A percentile compares a stretch with the other conserved stretches of the same genome.
Evolutionary conservation across 176 grass and related monocot genomes (phyloP).

Genomic region (Phyllostachys edulis): DNA sequence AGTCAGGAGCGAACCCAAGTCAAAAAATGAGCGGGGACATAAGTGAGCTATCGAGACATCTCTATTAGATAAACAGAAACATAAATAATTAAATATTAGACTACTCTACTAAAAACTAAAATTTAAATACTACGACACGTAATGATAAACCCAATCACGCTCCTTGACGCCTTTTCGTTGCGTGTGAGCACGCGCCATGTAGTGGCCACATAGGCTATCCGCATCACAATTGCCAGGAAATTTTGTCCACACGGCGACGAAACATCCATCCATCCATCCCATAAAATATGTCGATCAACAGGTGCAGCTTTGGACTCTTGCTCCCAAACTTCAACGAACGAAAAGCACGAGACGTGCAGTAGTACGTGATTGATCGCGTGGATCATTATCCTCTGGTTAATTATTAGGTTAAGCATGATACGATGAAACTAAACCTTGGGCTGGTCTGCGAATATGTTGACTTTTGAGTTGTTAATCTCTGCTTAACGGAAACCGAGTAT

Average conservation of each 20-base stretch:
- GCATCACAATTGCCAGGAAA: neutral
- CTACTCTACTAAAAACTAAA: too few relatives aligned
- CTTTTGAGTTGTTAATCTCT: neutral
- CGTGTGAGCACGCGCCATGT: neutral
- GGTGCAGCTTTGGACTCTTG: neutral
- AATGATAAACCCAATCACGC: neutral
- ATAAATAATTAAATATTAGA: too few relatives aligned
- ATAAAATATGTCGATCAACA: neutral
- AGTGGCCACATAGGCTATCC: neutral
- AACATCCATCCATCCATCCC: neutral
- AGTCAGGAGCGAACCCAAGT: too few relatives aligned
- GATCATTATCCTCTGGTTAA: neutral
- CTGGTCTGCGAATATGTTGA: neutral
- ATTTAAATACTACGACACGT: too few relatives aligned
- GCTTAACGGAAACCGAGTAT: neutral
- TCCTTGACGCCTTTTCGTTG: neutral
- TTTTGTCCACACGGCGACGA: neutral
- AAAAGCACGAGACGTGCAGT: neutral
- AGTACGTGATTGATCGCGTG: neutral
- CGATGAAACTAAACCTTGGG: neutral
- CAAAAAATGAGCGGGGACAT: too few relatives aligned
- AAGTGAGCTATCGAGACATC: too few relatives aligned
- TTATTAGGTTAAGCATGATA: neutral
- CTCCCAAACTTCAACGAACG: neutral
- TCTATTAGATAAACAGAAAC: too few relatives aligned